Conservation (phyloP, 2,329 filamentous ascomycete genomes). For the Cercospora citrullina region DNA sequence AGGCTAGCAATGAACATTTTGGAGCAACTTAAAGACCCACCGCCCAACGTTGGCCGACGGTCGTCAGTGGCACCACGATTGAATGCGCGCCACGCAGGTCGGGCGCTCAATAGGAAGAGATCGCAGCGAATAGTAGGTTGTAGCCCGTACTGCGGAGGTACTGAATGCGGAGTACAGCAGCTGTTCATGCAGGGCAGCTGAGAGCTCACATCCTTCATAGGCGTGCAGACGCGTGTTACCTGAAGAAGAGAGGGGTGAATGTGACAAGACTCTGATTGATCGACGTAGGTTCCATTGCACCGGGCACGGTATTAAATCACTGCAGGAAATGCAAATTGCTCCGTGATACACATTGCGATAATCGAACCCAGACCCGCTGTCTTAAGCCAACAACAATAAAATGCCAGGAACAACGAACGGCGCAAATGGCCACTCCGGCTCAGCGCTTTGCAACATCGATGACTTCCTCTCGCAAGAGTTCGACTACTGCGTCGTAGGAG, state of each 20-base stretch:
- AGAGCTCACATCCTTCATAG: conserved; percentile 13
- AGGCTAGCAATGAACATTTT: neutral
- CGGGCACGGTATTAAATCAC: conserved; percentile 4
- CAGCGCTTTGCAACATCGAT: conserved; percentile 33
- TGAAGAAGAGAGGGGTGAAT: conserved; percentile 16
- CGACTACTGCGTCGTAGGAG: conserved; percentile 35
- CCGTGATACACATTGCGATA: neutral
- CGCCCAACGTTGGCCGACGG: neutral
- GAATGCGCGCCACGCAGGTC: neutral
- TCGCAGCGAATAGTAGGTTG: neutral
- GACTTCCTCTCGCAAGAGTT: conserved; percentile 31
- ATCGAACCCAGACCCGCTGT: neutral
- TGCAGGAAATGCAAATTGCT: neutral
- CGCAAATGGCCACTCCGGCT: conserved; percentile 21
- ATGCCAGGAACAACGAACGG: conserved; percentile 24
- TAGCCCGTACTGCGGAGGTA: neutral
- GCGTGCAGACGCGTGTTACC: neutral
- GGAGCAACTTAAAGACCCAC: neutral
- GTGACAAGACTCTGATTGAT: neutral
- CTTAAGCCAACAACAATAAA: neutral
- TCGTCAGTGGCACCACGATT: neutral
- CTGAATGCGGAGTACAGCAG: conserved; percentile 17
- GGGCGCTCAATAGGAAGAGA: neutral
- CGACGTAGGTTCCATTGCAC: conserved; percentile 14
- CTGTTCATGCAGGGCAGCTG: conserved; percentile 16